Percentiles rank a stretch among this genome's conserved stretches.
Evolutionary conservation across 228 moss, liverwort and hornwort species (phyloP).

Genomic region (Sphagnum fallax): DNA sequence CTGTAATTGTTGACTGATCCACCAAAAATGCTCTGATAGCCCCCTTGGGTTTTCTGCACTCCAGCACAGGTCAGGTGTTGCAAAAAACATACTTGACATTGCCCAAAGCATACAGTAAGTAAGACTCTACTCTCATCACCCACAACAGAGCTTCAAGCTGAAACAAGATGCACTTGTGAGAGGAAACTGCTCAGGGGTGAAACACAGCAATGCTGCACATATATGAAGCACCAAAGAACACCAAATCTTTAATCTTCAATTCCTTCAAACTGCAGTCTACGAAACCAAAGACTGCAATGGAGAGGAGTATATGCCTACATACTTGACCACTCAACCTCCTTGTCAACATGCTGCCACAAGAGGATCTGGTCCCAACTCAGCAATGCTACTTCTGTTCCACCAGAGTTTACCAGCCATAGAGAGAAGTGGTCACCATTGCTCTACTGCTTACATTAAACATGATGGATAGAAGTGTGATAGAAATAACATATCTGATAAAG

Average conservation of each 20-base stretch:
- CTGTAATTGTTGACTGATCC: conserved; percentile 83
- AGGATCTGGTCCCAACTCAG: conserved; percentile 76
- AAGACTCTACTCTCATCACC: no score
- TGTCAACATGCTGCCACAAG: conserved; percentile 74
- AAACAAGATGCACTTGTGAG: neutral
- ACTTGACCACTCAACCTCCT: conserved; percentile 75
- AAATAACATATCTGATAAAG: no score
- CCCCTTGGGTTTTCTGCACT: conserved; percentile 68
- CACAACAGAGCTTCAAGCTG: neutral
- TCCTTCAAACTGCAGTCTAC: neutral
- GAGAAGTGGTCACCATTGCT: neutral
- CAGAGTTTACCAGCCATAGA: neutral
- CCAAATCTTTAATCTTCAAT: neutral
- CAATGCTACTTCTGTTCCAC: conserved; percentile 48
- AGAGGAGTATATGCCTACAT: conserved; percentile 47
- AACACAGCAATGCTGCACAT: no score
- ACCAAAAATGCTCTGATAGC: conserved; percentile 80
- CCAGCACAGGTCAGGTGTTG: neutral
- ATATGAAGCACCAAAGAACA: neutral
- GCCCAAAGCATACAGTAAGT: neutral
- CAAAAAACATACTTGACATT: neutral
- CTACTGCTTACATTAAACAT: no score
- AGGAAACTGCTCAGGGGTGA: neutral
- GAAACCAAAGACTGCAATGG: neutral
- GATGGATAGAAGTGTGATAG: no score